Evolutionary conservation across 352 stramenopile genomes (phyloP), one percentile per base, ranked within the genome.

Genomic region (Pythium chondricola): DNA sequence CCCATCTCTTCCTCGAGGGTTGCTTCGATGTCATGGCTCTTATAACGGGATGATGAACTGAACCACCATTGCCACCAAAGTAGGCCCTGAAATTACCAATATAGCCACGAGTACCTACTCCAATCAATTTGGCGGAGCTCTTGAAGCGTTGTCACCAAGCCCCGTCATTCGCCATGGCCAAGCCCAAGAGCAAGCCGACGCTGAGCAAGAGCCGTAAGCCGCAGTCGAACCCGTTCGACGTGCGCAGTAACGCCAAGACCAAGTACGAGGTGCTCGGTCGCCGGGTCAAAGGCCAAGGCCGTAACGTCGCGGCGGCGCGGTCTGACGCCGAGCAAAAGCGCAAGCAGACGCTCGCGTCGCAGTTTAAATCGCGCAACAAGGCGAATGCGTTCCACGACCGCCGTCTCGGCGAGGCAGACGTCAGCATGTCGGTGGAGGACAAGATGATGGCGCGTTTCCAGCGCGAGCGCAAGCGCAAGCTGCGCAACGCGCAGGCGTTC

Each of bases 171-270:
- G 27, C 37, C n/a, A 32, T 17, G 14, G 30, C 45, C 26, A 56
- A 51, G n/a, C 25, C 51, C 38, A 57, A 57, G 24, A 31, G 49
- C 31, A 41, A n/a, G n/a, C n/a, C n/a, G n/a, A n/a, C n/a, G n/a
- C n/a, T n/a, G n/a, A n/a, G n/a, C n/a, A n/a, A n/a, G n/a, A n/a
- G n/a, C n/a, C n/a, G n/a, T n/a, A n/a, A n/a, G n/a, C n/a, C n/a
- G n/a, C n/a, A n/a, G n/a, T n/a, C 44, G n/a, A 97, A 97, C 50
- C 88, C 88, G 25, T 97, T 97, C 43, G 88, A 97, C 54, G 81
- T 88, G 45, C 85, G 86, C 43, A 68, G 80, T 14, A 96, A 96
- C 57, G 64, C 66, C 30, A 72, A 69, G 29, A 85, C 86, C 54
- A 97, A 97, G 62, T 87, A 95, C 66, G 79, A 95, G 43, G 87